Base-by-base conservation (phyloP, 495 filamentous ascomycete species). In the Neurospora sp. region DNA sequence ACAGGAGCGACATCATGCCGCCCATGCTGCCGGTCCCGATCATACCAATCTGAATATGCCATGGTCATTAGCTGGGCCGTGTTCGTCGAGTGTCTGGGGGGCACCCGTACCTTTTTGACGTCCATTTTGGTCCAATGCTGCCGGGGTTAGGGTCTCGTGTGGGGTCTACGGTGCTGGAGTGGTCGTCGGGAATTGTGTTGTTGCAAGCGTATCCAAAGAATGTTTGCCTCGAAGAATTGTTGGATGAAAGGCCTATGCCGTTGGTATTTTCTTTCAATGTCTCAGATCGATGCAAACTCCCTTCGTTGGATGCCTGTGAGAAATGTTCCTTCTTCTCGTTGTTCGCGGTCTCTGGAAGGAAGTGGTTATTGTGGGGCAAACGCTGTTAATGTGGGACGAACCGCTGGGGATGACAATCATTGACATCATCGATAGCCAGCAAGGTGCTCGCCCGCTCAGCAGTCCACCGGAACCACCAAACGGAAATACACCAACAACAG, bases 1-100 rank as follows among this genome's bases (percentile, higher is more conserved):
- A 70, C 4, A 73, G 62, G 18, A 73, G 66, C 3, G 31, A 70
- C 5, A 73, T 39, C 66, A 73, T 73, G 72, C 39, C 54, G 27
- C 54, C 54, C 54, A 66, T 66, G 54, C 54, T 66, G 7, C 54
- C 54, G 2, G 14, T 35, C 9, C 54, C 14, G 12, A 66, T 66
- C 14, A 66, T 66, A 1, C 27, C 54, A 18, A 66, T 18, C 54
- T 66, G 6, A 4, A 35, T 1, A 7, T 5, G 11, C 54, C 12
- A 62, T 27, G 6, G 3, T 9, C 27, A 10, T 66, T 6, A 66
- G 14, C 54, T 62, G 23, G 23, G 11, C 23, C 2, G 2, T 16
- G 4, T 18, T 1, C 3, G 0, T 18, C 14, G 27, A 66, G 54
- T 66, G 54, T 66, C 54, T 66, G 12, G 23, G 27, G 27, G 9